Evolutionary conservation across 2,329 filamentous ascomycete species (phyloP).

Genomic region (Penicillium sp.): DNA sequence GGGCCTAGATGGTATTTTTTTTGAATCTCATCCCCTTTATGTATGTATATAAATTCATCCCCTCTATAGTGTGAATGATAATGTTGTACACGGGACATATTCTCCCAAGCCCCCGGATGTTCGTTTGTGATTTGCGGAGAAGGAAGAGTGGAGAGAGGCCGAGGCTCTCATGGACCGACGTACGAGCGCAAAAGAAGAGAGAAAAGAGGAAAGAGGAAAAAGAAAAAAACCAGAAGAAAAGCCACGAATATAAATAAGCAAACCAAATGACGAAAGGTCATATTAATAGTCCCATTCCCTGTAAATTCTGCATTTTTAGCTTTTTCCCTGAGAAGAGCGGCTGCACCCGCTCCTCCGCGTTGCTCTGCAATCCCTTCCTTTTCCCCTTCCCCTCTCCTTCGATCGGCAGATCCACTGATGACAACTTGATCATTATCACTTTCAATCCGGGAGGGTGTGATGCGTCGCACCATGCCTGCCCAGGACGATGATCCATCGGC

Average conservation of each 20-base stretch:
- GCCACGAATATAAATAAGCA: background rate
- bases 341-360: slow-evolving; percentile 18
- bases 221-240: slow-evolving; percentile 2
- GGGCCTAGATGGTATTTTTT: background rate
- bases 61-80: background rate
- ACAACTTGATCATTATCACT: slow-evolving; percentile 7
- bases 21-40: background rate
- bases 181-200: background rate
- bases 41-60: too few relatives aligned
- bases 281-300: slow-evolving; percentile 10
- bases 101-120: background rate
- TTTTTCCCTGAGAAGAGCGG: slow-evolving; percentile 14
- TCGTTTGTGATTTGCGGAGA: slow-evolving; percentile 19
- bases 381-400: slow-evolving; percentile 3
- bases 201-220: slow-evolving; percentile 2
- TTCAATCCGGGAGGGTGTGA: slow-evolving; percentile 9
- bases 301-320: slow-evolving; percentile 3
- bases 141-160: slow-evolving; percentile 14
- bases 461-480: slow-evolving; percentile 23
- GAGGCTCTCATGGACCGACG: slow-evolving; percentile 24
- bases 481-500: slow-evolving; percentile 11
- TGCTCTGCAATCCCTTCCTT: slow-evolving; percentile 8
- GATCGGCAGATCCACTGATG: slow-evolving; percentile 25
- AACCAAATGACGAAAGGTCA: background rate
- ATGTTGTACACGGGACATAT: background rate